Evolutionary conservation across 345 rosid genomes (phyloP).

Genomic region (Viola odorata): DNA sequence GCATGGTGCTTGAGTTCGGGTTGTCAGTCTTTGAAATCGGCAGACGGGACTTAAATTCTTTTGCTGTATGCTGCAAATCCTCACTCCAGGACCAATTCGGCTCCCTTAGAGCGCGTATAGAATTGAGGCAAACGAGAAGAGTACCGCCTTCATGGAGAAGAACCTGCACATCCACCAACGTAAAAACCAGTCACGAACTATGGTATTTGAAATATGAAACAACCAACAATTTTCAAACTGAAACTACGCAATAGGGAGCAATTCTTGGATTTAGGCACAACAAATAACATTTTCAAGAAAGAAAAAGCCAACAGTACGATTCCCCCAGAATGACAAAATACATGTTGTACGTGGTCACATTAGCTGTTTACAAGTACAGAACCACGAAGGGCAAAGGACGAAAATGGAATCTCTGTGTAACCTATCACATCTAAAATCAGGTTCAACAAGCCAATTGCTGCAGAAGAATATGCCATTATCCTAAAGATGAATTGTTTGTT

Average conservation of each 20-base stretch:
- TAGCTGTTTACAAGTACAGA: too few relatives aligned
- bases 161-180: slow-evolving; percentile 43
- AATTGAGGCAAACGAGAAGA: slow-evolving; percentile 84
- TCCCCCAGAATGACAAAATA: too few relatives aligned
- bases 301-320: too few relatives aligned
- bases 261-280: too few relatives aligned
- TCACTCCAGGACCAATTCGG: slow-evolving; percentile 85
- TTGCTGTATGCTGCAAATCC: slow-evolving; percentile 39
- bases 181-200: background rate
- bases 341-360: too few relatives aligned
- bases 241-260: too few relatives aligned
- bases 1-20: slow-evolving; percentile 21
- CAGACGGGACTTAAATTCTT: slow-evolving; percentile 31
- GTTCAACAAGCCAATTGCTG: background rate
- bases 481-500: background rate
- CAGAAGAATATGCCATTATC: background rate
- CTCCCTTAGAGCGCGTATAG: slow-evolving; percentile 68
- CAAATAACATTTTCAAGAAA: too few relatives aligned
- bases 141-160: slow-evolving; percentile 94
- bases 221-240: background rate
- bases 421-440: too few relatives aligned
- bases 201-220: background rate
- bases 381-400: too few relatives aligned
- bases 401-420: too few relatives aligned
- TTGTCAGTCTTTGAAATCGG: slow-evolving; percentile 11